Conservation (phyloP, 2,329 filamentous ascomycete species). For the Fusarium coffeatum region DNA sequence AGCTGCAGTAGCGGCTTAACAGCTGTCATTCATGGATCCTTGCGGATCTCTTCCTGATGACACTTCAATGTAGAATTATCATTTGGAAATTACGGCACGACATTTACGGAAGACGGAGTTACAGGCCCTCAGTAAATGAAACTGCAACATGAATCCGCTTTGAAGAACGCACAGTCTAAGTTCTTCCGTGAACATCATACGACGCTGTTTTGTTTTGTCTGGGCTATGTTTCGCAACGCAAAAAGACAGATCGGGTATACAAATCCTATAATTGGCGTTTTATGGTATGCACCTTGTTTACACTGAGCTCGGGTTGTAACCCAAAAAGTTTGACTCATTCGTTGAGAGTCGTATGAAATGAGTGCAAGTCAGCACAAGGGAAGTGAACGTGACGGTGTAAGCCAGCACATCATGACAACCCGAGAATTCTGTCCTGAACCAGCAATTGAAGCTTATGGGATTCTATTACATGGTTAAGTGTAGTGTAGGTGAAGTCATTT, state of each 20-base stretch:
- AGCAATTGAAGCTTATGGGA: neutral
- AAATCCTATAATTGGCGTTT: neutral
- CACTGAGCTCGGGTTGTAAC: constrained; percentile 1
- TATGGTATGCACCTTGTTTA: neutral
- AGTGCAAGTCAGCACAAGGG: constrained; percentile 5
- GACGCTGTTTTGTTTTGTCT: neutral
- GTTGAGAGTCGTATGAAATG: neutral
- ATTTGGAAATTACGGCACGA: neutral
- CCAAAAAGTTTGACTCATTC: neutral
- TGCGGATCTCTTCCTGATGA: neutral
- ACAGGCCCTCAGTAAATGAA: neutral
- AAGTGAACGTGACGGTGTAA: neutral
- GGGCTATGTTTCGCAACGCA: neutral
- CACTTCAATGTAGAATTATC: neutral
- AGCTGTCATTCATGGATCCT: constrained; percentile 1
- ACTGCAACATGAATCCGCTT: constrained; percentile 1
- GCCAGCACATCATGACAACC: neutral
- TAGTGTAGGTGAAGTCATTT: neutral
- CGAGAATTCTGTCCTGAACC: neutral
- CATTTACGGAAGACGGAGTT: neutral
- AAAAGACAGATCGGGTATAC: neutral
- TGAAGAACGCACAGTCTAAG: neutral
- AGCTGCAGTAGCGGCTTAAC: neutral
- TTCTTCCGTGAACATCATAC: constrained; percentile 13
- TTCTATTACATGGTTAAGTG: neutral